Evolutionary conservation across 345 rosid genomes (phyloP), one percentile per base, ranked within the genome.

Genomic region (Populus nigra): DNA sequence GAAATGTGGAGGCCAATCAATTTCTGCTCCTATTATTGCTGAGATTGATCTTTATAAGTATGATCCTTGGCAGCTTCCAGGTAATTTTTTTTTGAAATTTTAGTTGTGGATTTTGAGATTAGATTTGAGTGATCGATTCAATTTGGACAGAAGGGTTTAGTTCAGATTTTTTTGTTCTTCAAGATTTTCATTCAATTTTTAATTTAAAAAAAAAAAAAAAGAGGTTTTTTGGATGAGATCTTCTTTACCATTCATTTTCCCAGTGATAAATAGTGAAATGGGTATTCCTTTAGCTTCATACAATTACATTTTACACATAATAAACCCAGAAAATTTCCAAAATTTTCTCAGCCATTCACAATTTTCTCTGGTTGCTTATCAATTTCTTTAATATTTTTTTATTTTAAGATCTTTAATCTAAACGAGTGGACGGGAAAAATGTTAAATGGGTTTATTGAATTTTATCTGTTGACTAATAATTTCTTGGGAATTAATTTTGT

Each of bases 61-160:
- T 66, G 91, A 94, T 82, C 97, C 98, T 7, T 94, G 98, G 98
- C 85, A 90, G 74, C 97, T 94, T 71, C 98, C 98, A 68, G 98
- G 98, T 93, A 87, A 10, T 49, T 68, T 5, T 1, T 59, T 31
- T 4, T 43, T 71, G 0, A 1, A 3, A 22, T 62, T 43, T 38
- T n/a, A 38, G 2, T 31, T 47, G 6, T 35, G 27, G 1, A 7
- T 8, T 71, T 7, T 47, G 9, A 47, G n/a, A 45, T 71, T 23
- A n/a, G 29, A 59, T 63, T 9, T 23, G 66, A 61, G 25, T n/a
- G 66, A 61, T 65, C 29, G 18, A 31, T 20, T 8, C n/a, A 8
- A 55, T 8, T 8, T 7, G 23, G 61, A 55, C 10, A 22, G 20
- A 20, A 55, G 61, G 61, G 61, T 55, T 55, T 2, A 22, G 25